Evolutionary conservation across 371 early-diverging fungal species (phyloP).

Genomic region (Lichtheimia ramosa): DNA sequence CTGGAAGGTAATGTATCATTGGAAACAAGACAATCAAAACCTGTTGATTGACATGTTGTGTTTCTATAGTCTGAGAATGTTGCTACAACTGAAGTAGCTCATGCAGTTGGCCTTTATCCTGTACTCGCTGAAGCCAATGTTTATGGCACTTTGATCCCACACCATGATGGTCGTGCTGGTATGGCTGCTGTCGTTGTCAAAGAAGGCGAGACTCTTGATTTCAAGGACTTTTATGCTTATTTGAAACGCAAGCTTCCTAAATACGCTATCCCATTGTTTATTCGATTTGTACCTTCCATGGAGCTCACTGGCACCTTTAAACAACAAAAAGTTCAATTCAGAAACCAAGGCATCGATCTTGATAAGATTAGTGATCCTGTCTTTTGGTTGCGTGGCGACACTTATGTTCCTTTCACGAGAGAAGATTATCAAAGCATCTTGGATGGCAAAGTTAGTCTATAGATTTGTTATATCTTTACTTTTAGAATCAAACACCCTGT

Average conservation of each 20-base stretch:
- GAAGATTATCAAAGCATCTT: conserved; percentile 18
- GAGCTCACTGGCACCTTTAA: conserved; percentile 61
- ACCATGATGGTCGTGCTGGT: conserved; percentile 72
- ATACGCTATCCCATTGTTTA: conserved; percentile 64
- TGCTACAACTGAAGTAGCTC: conserved; percentile 66
- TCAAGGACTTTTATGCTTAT: conserved; percentile 30
- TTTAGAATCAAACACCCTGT: no score
- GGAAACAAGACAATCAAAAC: no score
- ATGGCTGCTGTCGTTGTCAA: conserved; percentile 70
- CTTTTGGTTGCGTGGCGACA: conserved; percentile 49
- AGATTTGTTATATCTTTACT: no score
- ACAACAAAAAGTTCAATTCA: conserved; percentile 51
- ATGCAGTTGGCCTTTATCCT: conserved; percentile 55
- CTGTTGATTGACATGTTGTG: no score
- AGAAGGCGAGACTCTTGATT: conserved; percentile 22
- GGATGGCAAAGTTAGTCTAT: background rate
- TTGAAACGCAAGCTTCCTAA: conserved; percentile 48
- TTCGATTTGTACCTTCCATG: conserved; percentile 48
- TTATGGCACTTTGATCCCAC: conserved; percentile 56
- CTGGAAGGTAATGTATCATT: conserved; percentile 43
- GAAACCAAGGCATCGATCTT: conserved; percentile 48
- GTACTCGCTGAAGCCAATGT: conserved; percentile 64
- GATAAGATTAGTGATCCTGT: conserved; percentile 30
- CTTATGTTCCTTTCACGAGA: conserved; percentile 47
- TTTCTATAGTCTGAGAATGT: conserved; percentile 55